Conservation (phyloP, 176 grass and related monocot genomes). For the Triticum monococcum region DNA sequence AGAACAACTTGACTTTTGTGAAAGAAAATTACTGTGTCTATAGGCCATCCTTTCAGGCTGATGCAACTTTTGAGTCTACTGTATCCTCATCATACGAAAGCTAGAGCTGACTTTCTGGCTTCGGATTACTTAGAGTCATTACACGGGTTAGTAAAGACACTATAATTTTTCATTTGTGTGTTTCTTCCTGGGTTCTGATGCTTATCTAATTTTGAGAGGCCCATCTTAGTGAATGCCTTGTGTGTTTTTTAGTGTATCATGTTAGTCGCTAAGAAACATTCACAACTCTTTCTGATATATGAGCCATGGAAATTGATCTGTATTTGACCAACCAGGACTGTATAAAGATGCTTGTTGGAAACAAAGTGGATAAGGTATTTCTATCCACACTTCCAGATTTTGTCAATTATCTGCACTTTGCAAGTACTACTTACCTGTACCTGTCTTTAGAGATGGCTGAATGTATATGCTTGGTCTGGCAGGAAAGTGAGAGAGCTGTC, state of each 20-base stretch:
- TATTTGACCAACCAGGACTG: slow-evolving; percentile 96
- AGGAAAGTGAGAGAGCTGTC: slow-evolving; percentile 91
- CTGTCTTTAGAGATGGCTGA: background rate
- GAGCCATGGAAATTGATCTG: slow-evolving; percentile 90
- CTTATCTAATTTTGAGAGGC: too few relatives aligned
- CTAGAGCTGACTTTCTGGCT: too few relatives aligned
- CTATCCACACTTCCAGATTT: background rate
- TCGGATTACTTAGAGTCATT: too few relatives aligned
- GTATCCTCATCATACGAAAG: too few relatives aligned
- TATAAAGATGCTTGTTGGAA: slow-evolving; percentile 59
- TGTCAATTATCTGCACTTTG: too few relatives aligned
- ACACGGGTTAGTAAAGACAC: background rate
- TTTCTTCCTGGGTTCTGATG: background rate
- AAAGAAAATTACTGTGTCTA: too few relatives aligned
- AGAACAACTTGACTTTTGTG: too few relatives aligned
- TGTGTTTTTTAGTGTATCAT: slow-evolving; percentile 56
- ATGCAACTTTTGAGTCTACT: too few relatives aligned
- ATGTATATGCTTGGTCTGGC: slow-evolving; percentile 1
- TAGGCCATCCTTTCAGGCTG: too few relatives aligned
- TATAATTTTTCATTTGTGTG: background rate
- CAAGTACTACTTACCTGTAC: background rate
- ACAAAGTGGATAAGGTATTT: slow-evolving; percentile 92
- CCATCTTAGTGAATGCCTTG: background rate
- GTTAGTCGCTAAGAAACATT: slow-evolving; percentile 79
- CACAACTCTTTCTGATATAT: slow-evolving; percentile 83